Percentiles rank a stretch among this genome's conserved stretches.
Evolutionary conservation across 2,329 filamentous ascomycete genomes (phyloP).

Genomic region (Didymella segeticola): DNA sequence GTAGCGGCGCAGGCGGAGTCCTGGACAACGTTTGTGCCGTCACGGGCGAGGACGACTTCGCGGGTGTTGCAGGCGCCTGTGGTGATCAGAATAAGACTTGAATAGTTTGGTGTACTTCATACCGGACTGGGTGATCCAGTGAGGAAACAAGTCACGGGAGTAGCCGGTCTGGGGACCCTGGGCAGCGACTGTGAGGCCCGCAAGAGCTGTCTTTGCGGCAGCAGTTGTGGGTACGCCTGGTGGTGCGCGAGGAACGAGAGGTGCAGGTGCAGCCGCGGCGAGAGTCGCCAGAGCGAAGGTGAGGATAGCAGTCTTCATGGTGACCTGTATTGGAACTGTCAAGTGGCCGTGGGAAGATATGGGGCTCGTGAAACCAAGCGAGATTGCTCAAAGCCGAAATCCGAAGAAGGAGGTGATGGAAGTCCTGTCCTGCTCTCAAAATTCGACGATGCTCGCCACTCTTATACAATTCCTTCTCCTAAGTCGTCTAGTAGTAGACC

Average conservation of each 20-base stretch:
- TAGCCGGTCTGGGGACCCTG: conserved; percentile 65
- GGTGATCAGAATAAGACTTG: background rate
- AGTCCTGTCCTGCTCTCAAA: conserved; percentile 1
- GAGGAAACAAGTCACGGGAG: conserved; percentile 71
- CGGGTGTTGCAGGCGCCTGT: conserved; percentile 69
- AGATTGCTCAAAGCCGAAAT: background rate
- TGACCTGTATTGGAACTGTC: conserved; percentile 1
- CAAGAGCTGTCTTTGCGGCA: conserved; percentile 65
- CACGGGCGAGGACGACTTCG: conserved; percentile 75
- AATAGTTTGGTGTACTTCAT: background rate
- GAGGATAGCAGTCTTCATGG: conserved; percentile 42
- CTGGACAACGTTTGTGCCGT: conserved; percentile 69
- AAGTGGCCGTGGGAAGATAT: background rate
- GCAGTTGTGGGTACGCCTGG: conserved; percentile 69
- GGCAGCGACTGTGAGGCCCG: conserved; percentile 63
- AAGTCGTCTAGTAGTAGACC: background rate
- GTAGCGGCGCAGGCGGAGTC: conserved; percentile 67
- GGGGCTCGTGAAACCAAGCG: background rate
- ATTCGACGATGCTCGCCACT: conserved; percentile 15
- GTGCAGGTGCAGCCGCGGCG: conserved; percentile 39
- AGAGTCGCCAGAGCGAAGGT: conserved; percentile 33
- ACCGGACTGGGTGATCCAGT: conserved; percentile 67
- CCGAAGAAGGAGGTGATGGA: background rate
- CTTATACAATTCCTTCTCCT: conserved; percentile 25
- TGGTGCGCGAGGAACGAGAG: conserved; percentile 50